A percentile compares a stretch with the other conserved stretches of the same genome.
Conservation (phyloP, 2,329 filamentous ascomycete species). For the Penicillium sp. region DNA sequence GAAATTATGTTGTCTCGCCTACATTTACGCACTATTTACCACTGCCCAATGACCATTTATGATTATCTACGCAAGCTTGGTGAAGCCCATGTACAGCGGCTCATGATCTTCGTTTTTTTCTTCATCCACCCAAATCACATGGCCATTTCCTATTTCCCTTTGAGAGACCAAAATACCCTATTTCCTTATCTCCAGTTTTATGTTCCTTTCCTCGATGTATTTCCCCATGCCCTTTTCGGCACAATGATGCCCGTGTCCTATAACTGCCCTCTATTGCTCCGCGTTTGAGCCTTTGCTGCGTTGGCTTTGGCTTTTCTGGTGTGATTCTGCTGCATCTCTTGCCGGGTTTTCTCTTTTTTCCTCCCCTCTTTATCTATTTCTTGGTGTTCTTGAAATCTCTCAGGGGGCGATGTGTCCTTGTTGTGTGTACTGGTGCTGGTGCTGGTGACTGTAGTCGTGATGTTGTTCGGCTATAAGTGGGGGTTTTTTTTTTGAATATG, state of each 20-base stretch:
- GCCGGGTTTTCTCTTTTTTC: neutral
- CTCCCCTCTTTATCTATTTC: neutral
- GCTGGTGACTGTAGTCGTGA: neutral
- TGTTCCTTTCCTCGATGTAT: constrained; percentile 11
- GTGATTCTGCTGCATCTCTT: constrained; percentile 10
- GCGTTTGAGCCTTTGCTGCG: constrained; percentile 14
- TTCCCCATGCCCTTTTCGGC: constrained; percentile 18
- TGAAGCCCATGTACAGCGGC: constrained; percentile 9
- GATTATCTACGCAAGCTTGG: constrained; percentile 16
- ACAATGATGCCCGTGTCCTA: constrained; percentile 13
- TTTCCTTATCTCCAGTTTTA: constrained; percentile 1
- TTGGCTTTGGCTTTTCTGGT: constrained; percentile 12
- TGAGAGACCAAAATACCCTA: constrained; percentile 20
- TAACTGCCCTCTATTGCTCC: constrained; percentile 8
- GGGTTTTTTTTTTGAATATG: constrained; percentile 6
- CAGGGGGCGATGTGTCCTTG: constrained; percentile 3
- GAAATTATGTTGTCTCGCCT: neutral
- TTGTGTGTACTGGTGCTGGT: constrained; percentile 4
- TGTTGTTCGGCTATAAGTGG: neutral
- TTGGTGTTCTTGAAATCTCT: constrained; percentile 15
- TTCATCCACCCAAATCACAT: constrained; percentile 11
- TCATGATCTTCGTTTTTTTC: constrained; percentile 11
- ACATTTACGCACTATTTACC: constrained; percentile 5
- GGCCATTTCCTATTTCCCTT: constrained; percentile 13
- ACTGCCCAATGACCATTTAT: constrained; percentile 13